Conservation (phyloP, 2,329 filamentous ascomycete species). For the Didymella pomorum region DNA sequence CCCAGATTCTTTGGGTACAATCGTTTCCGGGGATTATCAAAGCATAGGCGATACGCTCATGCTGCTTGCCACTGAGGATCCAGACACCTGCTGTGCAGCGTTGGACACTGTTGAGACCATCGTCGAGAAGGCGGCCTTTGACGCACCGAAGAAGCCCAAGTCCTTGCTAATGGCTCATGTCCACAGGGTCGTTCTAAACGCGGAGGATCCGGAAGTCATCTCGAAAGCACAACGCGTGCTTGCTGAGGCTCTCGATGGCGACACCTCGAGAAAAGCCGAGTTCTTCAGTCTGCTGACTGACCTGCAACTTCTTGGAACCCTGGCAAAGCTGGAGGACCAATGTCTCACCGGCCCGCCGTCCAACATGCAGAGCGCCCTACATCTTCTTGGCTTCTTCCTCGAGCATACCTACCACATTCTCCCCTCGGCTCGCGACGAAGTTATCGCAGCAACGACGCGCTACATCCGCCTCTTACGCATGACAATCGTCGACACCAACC, state of each 20-base stretch:
- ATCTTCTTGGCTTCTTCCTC: conserved; percentile 44
- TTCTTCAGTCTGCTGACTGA: conserved; percentile 31
- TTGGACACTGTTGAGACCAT: conserved; percentile 36
- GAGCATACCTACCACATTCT: conserved; percentile 33
- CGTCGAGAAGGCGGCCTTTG: conserved; percentile 18
- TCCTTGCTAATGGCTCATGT: conserved; percentile 34
- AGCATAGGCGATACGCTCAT: conserved; percentile 35
- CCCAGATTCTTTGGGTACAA: conserved; percentile 17
- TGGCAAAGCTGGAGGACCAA: conserved; percentile 39
- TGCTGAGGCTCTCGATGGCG: conserved; percentile 28
- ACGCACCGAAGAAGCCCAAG: conserved; percentile 25
- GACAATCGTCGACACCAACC: conserved; percentile 49
- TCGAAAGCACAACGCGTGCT: conserved; percentile 42
- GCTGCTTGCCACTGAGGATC: conserved; percentile 32
- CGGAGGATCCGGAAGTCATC: conserved; percentile 39
- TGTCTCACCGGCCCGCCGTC: conserved; percentile 41
- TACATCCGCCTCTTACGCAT: conserved; percentile 44
- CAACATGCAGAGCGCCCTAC: conserved; percentile 42
- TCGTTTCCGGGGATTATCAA: conserved; percentile 31
- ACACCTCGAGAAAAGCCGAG: conserved; percentile 6
- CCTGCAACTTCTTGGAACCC: conserved; percentile 23
- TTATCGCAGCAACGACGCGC: conserved; percentile 25
- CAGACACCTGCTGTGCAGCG: conserved; percentile 38
- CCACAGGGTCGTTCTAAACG: conserved; percentile 28
- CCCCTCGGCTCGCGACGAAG: conserved; percentile 8